Base-by-base conservation (phyloP, 495 filamentous ascomycete species). In the Aspergillus saccharolyticus region DNA sequence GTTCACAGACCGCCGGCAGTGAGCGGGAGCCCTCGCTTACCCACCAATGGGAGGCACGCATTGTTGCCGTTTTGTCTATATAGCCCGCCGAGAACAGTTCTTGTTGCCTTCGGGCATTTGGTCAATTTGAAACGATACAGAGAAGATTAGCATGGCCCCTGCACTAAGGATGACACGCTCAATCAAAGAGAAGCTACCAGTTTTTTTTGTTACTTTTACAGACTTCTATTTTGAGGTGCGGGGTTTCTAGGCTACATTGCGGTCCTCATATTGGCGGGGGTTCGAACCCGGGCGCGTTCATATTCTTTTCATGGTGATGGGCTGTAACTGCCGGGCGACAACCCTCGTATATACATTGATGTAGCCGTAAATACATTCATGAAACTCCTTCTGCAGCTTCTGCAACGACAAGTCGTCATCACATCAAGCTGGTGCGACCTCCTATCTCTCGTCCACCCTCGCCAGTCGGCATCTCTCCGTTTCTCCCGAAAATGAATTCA, bases 121-220 rank as follows among this genome's bases (percentile, higher is more conserved):
- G 85, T 87, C 84, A 88, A 87, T 85, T 86, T 80, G 80, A 80
- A 85, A 83, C 81, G 81, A 87, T 85, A 85, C 83, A 89, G 85
- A 92, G 87, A 92, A 91, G 87, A 92, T 91, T 96, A 96, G 91
- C 92, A 96, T 96, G 90, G 92, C 92, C 92, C 92, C 92, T 97
- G 92, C 91, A 96, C 91, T 95, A 96, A 96, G 91, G 91, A 96
- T 95, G 91, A 96, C 89, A 96, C 90, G 89, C 90, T 91, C 83
- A 89, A 91, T 89, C 88, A 92, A 91, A 92, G 89, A 91, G 89
- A 90, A 86, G 87, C 88, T 89, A 88, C 80, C 72, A 82, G 78
- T 88, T 85, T 87, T 87, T 39, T 87, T 87, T 84, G 71, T 59
- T 9, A 39, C 12, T 2, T 39, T 39, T 39, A 39, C 33, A 39